These are phyloP conservation scores for Colletotrichum sansevieriae DNA, from an alignment of 2,329 filamentous ascomycete species.

Conservation along the genomic window DNA sequence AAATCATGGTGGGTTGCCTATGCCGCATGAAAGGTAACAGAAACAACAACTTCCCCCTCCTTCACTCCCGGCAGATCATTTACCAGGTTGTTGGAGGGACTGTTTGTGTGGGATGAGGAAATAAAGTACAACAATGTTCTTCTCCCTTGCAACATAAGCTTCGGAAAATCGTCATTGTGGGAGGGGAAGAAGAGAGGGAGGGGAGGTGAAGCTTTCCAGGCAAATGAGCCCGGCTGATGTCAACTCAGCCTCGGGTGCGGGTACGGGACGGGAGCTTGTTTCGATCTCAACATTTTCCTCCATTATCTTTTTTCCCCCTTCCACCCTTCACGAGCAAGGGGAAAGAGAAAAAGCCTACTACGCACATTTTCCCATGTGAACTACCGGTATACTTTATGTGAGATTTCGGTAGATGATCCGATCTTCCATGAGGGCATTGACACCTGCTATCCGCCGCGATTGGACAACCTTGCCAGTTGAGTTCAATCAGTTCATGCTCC, in stretches of 20 bases:
- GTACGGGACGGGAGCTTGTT: conserved; percentile 27
- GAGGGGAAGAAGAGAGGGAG: too few relatives aligned
- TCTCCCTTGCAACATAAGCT: background rate
- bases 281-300: background rate
- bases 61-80: background rate
- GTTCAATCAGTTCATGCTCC: background rate
- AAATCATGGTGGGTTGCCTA: conserved; percentile 16
- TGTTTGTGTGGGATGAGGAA: too few relatives aligned
- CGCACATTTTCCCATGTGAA: conserved; percentile 7
- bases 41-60: background rate
- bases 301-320: background rate
- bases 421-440: conserved; percentile 21
- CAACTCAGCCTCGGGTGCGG: conserved; percentile 20
- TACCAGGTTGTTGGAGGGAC: conserved; percentile 4
- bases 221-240: background rate
- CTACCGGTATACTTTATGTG: background rate
- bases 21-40: conserved; percentile 17
- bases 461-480: conserved; percentile 16
- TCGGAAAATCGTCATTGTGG: conserved; percentile 1
- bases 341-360: background rate
- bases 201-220: background rate
- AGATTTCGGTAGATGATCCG: conserved; percentile 20
- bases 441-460: conserved; percentile 5
- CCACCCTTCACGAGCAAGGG: too few relatives aligned
- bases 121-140: background rate